Base-by-base conservation (phyloP, 2,329 filamentous ascomycete genomes). In the Boeremia exigua region DNA sequence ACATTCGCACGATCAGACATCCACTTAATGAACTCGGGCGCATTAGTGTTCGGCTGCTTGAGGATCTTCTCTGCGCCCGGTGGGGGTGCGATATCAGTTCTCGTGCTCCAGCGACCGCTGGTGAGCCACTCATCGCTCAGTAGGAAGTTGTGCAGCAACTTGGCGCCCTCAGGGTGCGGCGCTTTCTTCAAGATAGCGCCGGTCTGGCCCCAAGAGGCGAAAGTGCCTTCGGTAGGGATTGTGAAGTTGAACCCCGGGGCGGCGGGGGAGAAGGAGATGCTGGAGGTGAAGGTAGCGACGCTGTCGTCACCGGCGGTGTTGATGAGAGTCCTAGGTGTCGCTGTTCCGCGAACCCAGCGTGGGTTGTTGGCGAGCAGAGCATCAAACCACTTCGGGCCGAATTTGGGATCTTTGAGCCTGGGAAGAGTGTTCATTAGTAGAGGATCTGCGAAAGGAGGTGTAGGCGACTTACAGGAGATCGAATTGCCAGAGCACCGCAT, bases 401-500 rank as follows among this genome's bases (percentile, higher is more conserved):
- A 74, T 32, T 80, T 62, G 29, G 52, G 46, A 9, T 55, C 34
- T 38, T 71, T 42, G 15, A 71, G 46, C 19, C 69, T 68, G 42
- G 29, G 10, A 23, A 28, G 14, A 28, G 52, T 12, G 12, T 46
- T 14, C 29, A 47, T 60, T 9, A 6, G 14, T 10, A 55, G 46
- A 38, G 30, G 0, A 23, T 23, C 4, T 10, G 6, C 33, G 11
- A 14, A n/a, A 37, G 1, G 10, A 12, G 10, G 7, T 12, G 23
- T 36, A 19, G 29, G 7, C 3, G 29, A 58, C 66, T 49, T 58
- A 69, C 69, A 84, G 78, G 1, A 82, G 69, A 36, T 82, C 74
- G 37, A 81, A 83, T 3, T 79, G 78, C 37, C 75, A 84, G 0
- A 83, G 70, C 2, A 85, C 78, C 0, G 83, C 83, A 49, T 86